Evolutionary conservation across 2,329 filamentous ascomycete species (phyloP), one percentile per base, ranked within the genome.

Genomic region (Furcasterigmium sp.): DNA sequence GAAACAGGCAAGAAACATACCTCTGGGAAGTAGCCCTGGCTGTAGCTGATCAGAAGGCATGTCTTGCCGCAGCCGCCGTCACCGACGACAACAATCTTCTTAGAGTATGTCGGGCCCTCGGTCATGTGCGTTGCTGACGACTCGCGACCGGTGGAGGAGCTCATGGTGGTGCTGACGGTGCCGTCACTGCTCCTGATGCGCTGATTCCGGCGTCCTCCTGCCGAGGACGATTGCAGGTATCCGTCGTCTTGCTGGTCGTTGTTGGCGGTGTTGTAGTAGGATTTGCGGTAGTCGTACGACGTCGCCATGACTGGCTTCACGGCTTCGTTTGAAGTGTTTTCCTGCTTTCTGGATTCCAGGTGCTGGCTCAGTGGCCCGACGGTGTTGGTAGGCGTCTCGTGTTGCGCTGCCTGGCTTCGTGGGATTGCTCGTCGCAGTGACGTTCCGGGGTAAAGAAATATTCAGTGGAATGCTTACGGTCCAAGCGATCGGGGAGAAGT

Each of bases 11-110:
- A 15, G 32, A 10, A 7, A 17, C 76, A 54, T 73, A 96, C 93
- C 87, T 98, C 91, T 68, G 93, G 93, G 63, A 98, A 98, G 67
- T 95, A 95, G 47, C 93, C 93, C 71, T 97, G 91, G 60, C 90
- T 95, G 73, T 97, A 98, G 70, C 91, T 96, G 68, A 98, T 98
- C 67, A 98, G 75, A 54, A 98, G 74, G 73, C 93, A 98, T 8
- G 93, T 98, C 82, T 98, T 98, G 57, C 93, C 93, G 67, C 93
- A 98, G 50, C 93, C 93, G 56, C 93, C 93, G 65, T 98, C 93
- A 50, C 93, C 93, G 37, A 98, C 93, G 41, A 98, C 93, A 36
- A 98, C 93, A 62, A 98, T 93, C 78, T 98, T 98, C 76, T 98
- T 98, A 54, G 91, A 97, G 70, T 93, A 96, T 45, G 88, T 80